Evolutionary conservation across 257 asterid species (phyloP).

Genomic region (Lavandula angustifolia): DNA sequence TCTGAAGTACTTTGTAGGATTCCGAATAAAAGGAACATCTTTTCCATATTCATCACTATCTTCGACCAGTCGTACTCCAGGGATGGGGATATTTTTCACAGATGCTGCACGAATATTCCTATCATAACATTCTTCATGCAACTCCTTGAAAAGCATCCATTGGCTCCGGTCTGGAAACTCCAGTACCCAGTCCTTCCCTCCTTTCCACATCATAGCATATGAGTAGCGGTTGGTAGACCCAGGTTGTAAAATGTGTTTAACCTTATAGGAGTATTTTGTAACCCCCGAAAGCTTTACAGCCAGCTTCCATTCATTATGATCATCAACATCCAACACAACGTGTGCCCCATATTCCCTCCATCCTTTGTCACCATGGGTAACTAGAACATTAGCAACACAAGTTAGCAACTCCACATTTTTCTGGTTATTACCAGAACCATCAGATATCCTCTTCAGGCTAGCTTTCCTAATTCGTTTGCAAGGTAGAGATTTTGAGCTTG

Average conservation of each 20-base stretch:
- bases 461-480: constrained; percentile 88
- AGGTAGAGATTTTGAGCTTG: constrained; percentile 61
- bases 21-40: constrained; percentile 56
- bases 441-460: constrained; percentile 69
- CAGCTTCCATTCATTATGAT: constrained; percentile 83
- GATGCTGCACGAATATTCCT: constrained; percentile 96
- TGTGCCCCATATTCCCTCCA: constrained; percentile 91
- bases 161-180: constrained; percentile 93
- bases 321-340: constrained; percentile 68
- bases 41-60: constrained; percentile 54
- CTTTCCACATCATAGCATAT: constrained; percentile 99
- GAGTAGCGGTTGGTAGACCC: constrained; percentile 90
- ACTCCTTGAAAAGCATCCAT: constrained; percentile 91
- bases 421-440: constrained; percentile 54
- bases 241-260: constrained; percentile 72
- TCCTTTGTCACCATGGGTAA: constrained; percentile 76
- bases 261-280: constrained; percentile 73
- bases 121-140: constrained; percentile 89
- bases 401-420: constrained; percentile 58
- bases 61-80: constrained; percentile 79
- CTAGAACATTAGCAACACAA: constrained; percentile 74
- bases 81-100: constrained; percentile 90
- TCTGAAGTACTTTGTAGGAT: constrained; percentile 56
- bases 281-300: constrained; percentile 77
- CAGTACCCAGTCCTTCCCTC: constrained; percentile 94